phyloP scores from a whole-genome alignment of 2,329 filamentous ascomycete genomes.

The Cytospora paraplurivora region DNA sequence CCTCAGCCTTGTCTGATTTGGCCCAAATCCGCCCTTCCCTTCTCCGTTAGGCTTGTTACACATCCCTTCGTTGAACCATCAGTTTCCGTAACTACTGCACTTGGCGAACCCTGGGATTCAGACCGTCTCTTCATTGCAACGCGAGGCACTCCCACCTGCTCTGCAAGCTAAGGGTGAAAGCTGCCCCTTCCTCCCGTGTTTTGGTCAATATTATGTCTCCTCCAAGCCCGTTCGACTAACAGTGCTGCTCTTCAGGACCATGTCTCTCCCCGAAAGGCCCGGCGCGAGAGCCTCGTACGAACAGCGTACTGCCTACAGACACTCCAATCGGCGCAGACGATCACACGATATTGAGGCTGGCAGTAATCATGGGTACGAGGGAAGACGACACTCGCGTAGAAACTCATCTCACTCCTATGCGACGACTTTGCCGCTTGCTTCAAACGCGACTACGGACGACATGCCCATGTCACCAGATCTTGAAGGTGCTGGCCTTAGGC shows the following conservation, averaged over 20 bases:
- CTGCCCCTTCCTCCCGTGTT: background rate
- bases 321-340: slow-evolving; percentile 66
- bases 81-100: slow-evolving; percentile 1
- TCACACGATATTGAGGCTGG: slow-evolving; percentile 72
- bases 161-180: slow-evolving; percentile 29
- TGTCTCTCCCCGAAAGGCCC: slow-evolving; percentile 67
- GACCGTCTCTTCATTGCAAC: slow-evolving; percentile 3
- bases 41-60: slow-evolving; percentile 5
- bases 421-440: slow-evolving; percentile 57
- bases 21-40: background rate
- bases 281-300: slow-evolving; percentile 63
- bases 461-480: slow-evolving; percentile 55
- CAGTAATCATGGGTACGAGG: slow-evolving; percentile 18
- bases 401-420: slow-evolving; percentile 61
- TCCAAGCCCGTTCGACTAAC: slow-evolving; percentile 30
- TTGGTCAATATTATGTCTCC: background rate
- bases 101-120: slow-evolving; percentile 4
- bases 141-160: slow-evolving; percentile 8
- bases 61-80: slow-evolving; percentile 7
- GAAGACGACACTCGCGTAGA: slow-evolving; percentile 32
- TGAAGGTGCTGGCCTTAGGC: slow-evolving; percentile 36
- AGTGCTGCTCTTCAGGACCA: slow-evolving; percentile 43
- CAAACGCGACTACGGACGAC: slow-evolving; percentile 57
- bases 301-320: slow-evolving; percentile 65
- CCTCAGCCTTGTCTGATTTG: slow-evolving; percentile 13